Evolutionary conservation across 495 filamentous ascomycete genomes (phyloP).

Genomic region (Cryomyces antarcticus): DNA sequence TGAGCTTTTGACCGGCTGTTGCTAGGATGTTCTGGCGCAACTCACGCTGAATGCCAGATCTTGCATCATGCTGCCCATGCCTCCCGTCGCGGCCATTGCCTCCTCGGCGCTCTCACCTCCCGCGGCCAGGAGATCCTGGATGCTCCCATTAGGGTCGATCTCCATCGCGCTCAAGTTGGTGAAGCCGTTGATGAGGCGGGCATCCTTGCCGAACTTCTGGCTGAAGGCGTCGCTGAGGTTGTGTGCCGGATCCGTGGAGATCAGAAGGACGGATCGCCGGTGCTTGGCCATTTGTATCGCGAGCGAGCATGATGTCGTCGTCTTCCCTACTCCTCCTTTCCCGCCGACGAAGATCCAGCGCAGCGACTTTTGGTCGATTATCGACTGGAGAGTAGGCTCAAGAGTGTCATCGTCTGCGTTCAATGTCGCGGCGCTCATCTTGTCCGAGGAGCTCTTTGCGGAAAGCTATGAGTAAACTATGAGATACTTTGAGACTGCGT

Average conservation of each 20-base stretch:
- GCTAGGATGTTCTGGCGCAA: background rate
- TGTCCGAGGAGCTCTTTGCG: background rate
- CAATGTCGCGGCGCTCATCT: background rate
- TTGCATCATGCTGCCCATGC: conserved; percentile 56
- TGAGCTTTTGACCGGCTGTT: conserved; percentile 6
- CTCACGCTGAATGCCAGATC: conserved; percentile 50
- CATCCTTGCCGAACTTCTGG: conserved; percentile 99
- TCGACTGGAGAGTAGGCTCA: conserved; percentile 82
- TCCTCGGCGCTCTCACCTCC: conserved; percentile 57
- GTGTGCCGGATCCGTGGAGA: conserved; percentile 96
- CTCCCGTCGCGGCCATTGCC: conserved; percentile 39
- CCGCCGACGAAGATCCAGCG: conserved; percentile 99
- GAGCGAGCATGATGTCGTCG: conserved; percentile 91
- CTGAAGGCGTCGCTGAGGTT: conserved; percentile 96
- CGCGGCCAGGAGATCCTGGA: conserved; percentile 76
- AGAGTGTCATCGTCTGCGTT: conserved; percentile 47
- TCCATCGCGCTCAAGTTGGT: conserved; percentile 95
- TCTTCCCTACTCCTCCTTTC: conserved; percentile 99
- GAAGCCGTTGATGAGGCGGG: conserved; percentile 77
- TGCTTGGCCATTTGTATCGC: conserved; percentile 96
- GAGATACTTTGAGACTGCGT: too few relatives aligned
- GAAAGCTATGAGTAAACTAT: too few relatives aligned
- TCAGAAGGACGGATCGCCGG: conserved; percentile 85
- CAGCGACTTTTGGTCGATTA: conserved; percentile 80
- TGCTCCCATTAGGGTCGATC: conserved; percentile 95